Evolutionary conservation across 805 yeast genomes (phyloP).

Genomic region (Candida insectalens): DNA sequence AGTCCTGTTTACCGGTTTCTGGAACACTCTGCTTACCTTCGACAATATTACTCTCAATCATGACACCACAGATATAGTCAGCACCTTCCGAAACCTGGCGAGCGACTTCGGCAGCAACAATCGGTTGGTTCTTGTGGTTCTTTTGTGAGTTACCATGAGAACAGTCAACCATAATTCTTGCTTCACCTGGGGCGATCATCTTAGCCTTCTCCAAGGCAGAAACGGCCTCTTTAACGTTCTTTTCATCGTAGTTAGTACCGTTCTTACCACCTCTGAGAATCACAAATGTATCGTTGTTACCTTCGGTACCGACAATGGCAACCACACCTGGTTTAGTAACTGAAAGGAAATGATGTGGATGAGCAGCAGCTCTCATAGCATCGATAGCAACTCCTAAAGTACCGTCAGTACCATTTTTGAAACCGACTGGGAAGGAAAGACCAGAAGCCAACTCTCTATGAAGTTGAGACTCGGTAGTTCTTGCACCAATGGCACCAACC

Average conservation of each 20-base stretch:
- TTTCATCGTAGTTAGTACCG: constrained; percentile 84
- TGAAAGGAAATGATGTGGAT: constrained; percentile 88
- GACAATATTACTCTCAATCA: constrained; percentile 89
- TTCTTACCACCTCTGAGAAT: constrained; percentile 93
- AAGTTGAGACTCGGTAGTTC: constrained; percentile 96
- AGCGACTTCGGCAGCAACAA: constrained; percentile 68
- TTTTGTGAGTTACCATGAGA: constrained; percentile 94
- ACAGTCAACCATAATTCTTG: constrained; percentile 91
- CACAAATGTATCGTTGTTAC: constrained; percentile 83
- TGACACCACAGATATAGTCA: constrained; percentile 74
- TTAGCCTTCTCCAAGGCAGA: constrained; percentile 42
- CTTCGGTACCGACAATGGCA: constrained; percentile 93
- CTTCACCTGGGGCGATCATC: constrained; percentile 26
- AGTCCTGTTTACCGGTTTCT: constrained; percentile 59
- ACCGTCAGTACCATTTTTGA: constrained; percentile 98
- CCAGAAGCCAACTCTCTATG: constrained; percentile 98
- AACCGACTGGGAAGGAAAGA: constrained; percentile 94
- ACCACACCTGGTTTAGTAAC: constrained; percentile 96
- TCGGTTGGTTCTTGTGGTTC: constrained; percentile 88
- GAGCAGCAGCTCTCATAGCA: constrained; percentile 85
- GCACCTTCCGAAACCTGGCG: constrained; percentile 75
- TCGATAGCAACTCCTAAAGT: constrained; percentile 89
- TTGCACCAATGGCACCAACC: constrained; percentile 97
- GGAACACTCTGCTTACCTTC: constrained; percentile 94
- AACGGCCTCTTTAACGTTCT: constrained; percentile 59